Evolutionary conservation across 1,139 yeast genomes (phyloP).

Genomic region (Hyphopichia burtonii): DNA sequence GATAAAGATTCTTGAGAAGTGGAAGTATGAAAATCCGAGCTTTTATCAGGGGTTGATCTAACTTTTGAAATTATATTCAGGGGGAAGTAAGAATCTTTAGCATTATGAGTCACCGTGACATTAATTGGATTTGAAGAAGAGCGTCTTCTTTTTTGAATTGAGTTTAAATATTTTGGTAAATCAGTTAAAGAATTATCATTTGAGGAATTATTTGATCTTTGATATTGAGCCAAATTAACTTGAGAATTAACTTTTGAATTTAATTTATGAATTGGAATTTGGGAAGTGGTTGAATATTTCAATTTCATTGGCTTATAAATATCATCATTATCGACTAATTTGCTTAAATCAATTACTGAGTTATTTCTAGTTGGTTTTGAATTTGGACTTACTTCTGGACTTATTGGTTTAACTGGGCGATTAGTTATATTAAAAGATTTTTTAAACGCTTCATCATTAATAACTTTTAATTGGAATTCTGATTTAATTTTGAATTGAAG

Average conservation of each 20-base stretch:
- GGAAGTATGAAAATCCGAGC: conserved; percentile 3
- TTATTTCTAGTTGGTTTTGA: conserved; percentile 45
- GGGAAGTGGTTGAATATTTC: conserved; percentile 38
- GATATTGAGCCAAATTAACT: conserved; percentile 27
- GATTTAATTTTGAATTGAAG: conserved; percentile 27
- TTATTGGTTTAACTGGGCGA: conserved; percentile 36
- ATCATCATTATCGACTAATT: conserved; percentile 35
- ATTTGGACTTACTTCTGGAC: conserved; percentile 47
- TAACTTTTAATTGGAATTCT: conserved; percentile 37
- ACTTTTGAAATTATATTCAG: conserved; percentile 14
- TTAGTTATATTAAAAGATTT: conserved; percentile 27
- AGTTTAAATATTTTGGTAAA: conserved; percentile 18
- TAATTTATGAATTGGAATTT: conserved; percentile 40
- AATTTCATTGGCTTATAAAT: conserved; percentile 43
- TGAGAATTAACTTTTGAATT: conserved; percentile 46
- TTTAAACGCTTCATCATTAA: conserved; percentile 42
- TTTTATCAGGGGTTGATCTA: conserved; percentile 11
- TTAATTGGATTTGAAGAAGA: conserved; percentile 16
- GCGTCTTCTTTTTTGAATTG: conserved; percentile 8
- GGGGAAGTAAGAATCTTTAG: conserved; percentile 34
- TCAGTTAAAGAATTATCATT: conserved; percentile 15
- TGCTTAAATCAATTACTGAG: conserved; percentile 43
- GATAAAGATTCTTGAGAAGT: background rate
- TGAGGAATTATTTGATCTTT: conserved; percentile 20
- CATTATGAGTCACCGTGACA: conserved; percentile 15